Evolutionary conservation across 139 green algal species (phyloP), one percentile per base, ranked within the genome.

Genomic region (Volvox reticuliferus): DNA sequence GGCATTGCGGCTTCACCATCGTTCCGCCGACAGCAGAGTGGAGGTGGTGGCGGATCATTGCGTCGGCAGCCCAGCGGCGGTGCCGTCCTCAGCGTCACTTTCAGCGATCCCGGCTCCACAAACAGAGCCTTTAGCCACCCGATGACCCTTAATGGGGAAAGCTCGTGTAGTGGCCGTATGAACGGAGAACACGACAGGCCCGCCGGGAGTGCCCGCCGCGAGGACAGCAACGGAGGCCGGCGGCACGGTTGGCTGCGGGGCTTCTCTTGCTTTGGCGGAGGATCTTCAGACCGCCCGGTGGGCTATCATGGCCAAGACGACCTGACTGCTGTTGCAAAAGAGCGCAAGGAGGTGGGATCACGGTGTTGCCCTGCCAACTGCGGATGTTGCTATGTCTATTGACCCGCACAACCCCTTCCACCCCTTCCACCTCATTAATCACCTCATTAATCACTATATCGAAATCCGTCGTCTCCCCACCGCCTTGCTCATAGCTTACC

Each of bases 221-320:
- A 55, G 44, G 44, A 55, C 44, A 5, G 44, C 44, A 55, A 24
- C 37, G 78, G 78, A 37, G 78, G 78, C 36, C 12, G 21, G 2
- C 78, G 20, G 17, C 36, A 44, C 35, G 37, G 78, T 14, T 65
- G 78, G 78, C 36, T 84, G 36, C 17, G 36, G 78, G 36, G 28
- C 36, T 67, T 37, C 21, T 33, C 67, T 16, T 84, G 78, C 22
- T 84, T 84, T 14, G 13, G 30, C 76, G 76, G 76, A 33, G 3
- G 5, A 2, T 55, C 30, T 16, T 5, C 14, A 1, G 18, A 55
- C n/a, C 32, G 30, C 2, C 17, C 14, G 20, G 75, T 28, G 16
- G 75, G 75, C 16, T 81, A 81, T 35, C 30, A 81, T 1, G 75
- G 75, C n/a, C 75, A 81, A 28, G 75, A 81, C 75, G 75, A 81